Evolutionary conservation across 2,329 filamentous ascomycete species (phyloP), one percentile per base, ranked within the genome.

Genomic region (Endothia cerciana): DNA sequence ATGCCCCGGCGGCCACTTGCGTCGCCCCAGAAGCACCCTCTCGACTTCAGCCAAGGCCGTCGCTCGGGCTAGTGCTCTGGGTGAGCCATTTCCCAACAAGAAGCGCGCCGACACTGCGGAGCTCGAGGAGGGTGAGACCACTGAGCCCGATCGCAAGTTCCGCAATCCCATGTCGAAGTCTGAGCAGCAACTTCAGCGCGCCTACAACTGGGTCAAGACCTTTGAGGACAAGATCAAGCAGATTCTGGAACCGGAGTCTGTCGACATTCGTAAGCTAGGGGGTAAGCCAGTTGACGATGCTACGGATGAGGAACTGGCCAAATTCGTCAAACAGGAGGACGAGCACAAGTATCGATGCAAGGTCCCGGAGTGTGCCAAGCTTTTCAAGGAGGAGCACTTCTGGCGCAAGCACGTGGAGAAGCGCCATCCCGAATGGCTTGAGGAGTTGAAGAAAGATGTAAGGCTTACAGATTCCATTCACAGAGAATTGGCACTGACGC

Each of bases 321-420:
- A 96, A 77, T 92, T 88, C 72, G 92, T 98, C 69, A 97, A 97
- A 81, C 94, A 98, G 78, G 95, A 99, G 77, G 96, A 99, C 72
- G 94, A 97, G 77, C 90, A 94, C 73, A 98, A 98, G 76, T 99
- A 90, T 84, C 89, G 96, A 68, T 99, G 95, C 85, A 97, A 95
- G 77, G 94, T 97, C 4, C 94, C 94, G 1, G 94, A 97, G 47
- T 99, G 95, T 78, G 91, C 91, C 13, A 99, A 99, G 79, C 82
- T 99, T 8, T 99, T 99, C 85, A 98, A 98, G 78, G 95, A 95
- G 66, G 91, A 97, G 53, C 89, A 94, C 72, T 99, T 99, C 77
- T 99, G 96, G 94, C 90, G 89, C 74, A 99, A 99, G 82, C 95
- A 99, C 73, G 90, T 98, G 19, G 94, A 98, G 79, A 99, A 99